These are phyloP conservation scores for Aureobasidium sp. DNA, from an alignment of 2,329 filamentous ascomycete species.

Conservation along the genomic window DNA sequence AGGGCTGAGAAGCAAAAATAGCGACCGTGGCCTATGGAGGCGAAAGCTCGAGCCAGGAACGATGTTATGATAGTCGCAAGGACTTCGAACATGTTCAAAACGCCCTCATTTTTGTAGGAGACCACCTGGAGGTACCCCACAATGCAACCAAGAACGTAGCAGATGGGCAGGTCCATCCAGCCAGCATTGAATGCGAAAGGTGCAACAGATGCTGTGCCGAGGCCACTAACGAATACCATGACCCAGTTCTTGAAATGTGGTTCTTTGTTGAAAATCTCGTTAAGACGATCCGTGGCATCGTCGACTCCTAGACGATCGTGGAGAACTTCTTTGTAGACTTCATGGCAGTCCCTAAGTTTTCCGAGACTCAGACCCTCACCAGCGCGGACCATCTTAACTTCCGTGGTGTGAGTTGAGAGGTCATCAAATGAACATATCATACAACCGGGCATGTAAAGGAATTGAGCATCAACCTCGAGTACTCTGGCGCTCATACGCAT, in stretches of 20 bases:
- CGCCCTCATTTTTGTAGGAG: constrained; percentile 66
- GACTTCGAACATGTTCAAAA: constrained; percentile 48
- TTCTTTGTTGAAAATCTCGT: constrained; percentile 54
- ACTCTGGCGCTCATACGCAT: constrained; percentile 86
- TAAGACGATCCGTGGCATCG: constrained; percentile 57
- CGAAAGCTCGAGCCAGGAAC: constrained; percentile 43
- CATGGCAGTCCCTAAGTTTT: constrained; percentile 65
- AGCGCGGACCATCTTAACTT: constrained; percentile 66
- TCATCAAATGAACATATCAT: constrained; percentile 94
- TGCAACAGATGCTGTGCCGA: constrained; percentile 68
- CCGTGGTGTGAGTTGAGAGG: constrained; percentile 64
- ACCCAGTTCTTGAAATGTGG: constrained; percentile 46
- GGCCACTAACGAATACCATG: constrained; percentile 61
- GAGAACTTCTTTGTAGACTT: constrained; percentile 76
- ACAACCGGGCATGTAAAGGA: constrained; percentile 81
- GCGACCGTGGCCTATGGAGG: constrained; percentile 38
- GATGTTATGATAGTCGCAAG: constrained; percentile 43
- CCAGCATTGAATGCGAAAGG: constrained; percentile 75
- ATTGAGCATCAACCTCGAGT: constrained; percentile 81
- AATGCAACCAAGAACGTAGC: constrained; percentile 67
- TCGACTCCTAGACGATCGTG: constrained; percentile 69
- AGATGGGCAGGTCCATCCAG: constrained; percentile 69
- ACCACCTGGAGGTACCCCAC: constrained; percentile 68
- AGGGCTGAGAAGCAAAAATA: constrained; percentile 47
- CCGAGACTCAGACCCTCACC: constrained; percentile 66